Base-by-base conservation (phyloP, 1,139 yeast genomes). In the Candida frijolesensis region DNA sequence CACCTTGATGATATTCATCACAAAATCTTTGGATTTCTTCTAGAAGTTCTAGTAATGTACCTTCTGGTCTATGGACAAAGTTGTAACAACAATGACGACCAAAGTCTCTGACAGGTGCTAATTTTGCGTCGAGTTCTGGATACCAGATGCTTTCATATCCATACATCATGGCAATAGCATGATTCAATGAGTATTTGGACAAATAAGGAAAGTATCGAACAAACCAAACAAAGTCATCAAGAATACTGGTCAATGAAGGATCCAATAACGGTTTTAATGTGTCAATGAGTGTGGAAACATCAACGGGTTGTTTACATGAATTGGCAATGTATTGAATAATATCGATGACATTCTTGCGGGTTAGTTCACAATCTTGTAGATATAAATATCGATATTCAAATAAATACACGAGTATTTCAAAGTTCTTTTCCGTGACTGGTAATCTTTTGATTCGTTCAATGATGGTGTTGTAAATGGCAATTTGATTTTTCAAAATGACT, bases 121-220 rank as follows among this genome's bases (percentile, higher is more conserved):
- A 15, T 29, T 33, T 48, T 19, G 15, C 16, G 9, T 41, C 42
- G 6, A 49, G n/a, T 2, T 12, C 9, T 3, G 50, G 52, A 37
- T 45, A 48, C n/a, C 25, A 48, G 18, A 46, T 46, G 12, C 15
- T 11, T 32, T 51, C 50, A 29, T 25, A 52, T 14, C 52, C 52
- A 46, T 44, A 45, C 11, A 51, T 43, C 27, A 50, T 45, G 10
- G 54, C 35, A 4, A 52, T 29, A 3, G 52, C 47, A 15, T 16
- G 27, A 19, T 32, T 25, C 14, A 49, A 18, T 5, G 45, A 34
- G 2, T 35, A 11, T 45, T 39, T 49, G 3, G 46, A 35, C 8
- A 34, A n/a, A 9, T 29, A 18, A 19, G 33, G 43, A 10, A 12
- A 35, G 11, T 11, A 18, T 10, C 29, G 12, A 15, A 16, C n/a